phyloP scores from a whole-genome alignment of 129 eudicot species.

The carrot (Daucus carota) region DNA sequence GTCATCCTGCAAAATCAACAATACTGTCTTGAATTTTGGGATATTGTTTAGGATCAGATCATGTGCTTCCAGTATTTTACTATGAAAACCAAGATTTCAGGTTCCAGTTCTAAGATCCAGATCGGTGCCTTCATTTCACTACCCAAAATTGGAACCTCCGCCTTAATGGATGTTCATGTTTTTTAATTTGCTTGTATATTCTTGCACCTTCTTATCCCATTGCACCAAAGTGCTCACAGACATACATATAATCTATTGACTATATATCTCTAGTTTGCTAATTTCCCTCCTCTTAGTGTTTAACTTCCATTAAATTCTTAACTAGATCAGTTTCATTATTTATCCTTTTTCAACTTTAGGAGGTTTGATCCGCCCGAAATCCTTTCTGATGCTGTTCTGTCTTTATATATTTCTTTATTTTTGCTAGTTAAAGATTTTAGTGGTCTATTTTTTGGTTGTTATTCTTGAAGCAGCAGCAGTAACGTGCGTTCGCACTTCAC shows the following conservation, averaged over 20 bases:
- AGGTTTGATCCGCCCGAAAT: neutral
- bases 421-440: too few species aligned
- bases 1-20: slow-evolving; percentile 57
- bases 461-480: neutral
- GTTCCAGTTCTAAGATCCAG: neutral
- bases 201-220: neutral
- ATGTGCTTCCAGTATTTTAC: neutral
- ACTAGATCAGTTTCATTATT: neutral
- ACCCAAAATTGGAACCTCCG: neutral
- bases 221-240: neutral
- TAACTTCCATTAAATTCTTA: neutral
- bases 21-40: neutral
- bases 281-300: too few species aligned
- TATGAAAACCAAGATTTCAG: neutral
- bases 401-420: too few species aligned
- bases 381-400: neutral
- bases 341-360: neutral
- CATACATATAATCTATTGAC: neutral
- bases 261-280: neutral
- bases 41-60: neutral
- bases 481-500: too few species aligned
- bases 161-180: neutral
- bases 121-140: neutral
- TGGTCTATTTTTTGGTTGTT: neutral
- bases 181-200: neutral